Percentiles rank a stretch among this genome's conserved stretches.
Evolutionary conservation across 2,329 filamentous ascomycete species (phyloP).

Genomic region (Westerdykella ornata): DNA sequence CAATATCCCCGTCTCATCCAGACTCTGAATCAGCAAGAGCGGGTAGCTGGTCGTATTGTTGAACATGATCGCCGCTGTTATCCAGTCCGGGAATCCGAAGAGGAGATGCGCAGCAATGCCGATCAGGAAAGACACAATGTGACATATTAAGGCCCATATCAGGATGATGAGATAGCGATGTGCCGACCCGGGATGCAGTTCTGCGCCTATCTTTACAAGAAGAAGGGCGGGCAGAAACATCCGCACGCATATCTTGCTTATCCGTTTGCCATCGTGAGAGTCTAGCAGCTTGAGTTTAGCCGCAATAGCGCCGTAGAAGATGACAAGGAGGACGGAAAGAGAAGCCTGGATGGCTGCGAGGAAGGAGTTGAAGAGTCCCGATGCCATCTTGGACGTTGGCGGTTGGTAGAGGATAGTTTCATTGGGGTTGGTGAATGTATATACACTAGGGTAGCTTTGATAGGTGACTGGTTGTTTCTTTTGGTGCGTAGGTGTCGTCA

Average conservation of each 20-base stretch:
- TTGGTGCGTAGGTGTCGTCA: slow-evolving; percentile 13
- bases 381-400: slow-evolving; percentile 3
- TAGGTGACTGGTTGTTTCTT: slow-evolving; percentile 3
- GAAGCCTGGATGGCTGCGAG: slow-evolving; percentile 50
- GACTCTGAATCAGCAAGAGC: slow-evolving; percentile 45
- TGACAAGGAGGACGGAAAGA: slow-evolving; percentile 48
- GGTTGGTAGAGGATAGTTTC: not conserved
- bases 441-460: not conserved
- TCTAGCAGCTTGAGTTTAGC: slow-evolving; percentile 44
- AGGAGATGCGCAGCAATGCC: slow-evolving; percentile 39
- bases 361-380: slow-evolving; percentile 36
- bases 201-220: slow-evolving; percentile 47
- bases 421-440: not conserved
- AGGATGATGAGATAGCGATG: slow-evolving; percentile 45
- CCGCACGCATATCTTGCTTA: slow-evolving; percentile 48
- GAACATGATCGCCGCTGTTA: slow-evolving; percentile 49
- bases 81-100: slow-evolving; percentile 48
- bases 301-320: slow-evolving; percentile 46
- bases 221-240: slow-evolving; percentile 50
- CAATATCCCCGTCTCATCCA: slow-evolving; percentile 53
- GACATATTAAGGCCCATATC: slow-evolving; percentile 47
- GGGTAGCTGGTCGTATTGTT: slow-evolving; percentile 52
- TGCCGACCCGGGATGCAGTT: slow-evolving; percentile 43
- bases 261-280: slow-evolving; percentile 45
- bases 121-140: slow-evolving; percentile 43